Base-by-base conservation (phyloP, 306 rosid genomes). In the Bauhinia variegata region DNA sequence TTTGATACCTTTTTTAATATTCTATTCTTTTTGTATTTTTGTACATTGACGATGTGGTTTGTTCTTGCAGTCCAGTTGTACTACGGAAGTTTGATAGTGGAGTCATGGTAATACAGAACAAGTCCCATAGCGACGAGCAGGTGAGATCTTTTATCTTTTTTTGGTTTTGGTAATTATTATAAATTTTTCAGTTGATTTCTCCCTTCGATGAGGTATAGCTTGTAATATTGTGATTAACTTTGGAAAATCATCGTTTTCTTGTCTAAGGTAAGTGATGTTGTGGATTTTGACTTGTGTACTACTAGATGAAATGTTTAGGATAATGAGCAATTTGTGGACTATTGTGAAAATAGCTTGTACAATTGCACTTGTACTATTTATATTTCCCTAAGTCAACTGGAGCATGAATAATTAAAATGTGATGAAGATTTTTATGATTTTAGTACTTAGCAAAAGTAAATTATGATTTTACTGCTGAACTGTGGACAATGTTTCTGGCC, bases 71-170 rank as follows among this genome's bases (percentile, higher is more conserved):
- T 66, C 87, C 87, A 44, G 87, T 90, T 43, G 78, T 89, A 88
- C 84, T 93, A 46, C 89, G 98, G 36, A 89, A 88, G 82, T 93
- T 93, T 80, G 98, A 90, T 82, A 93, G 98, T 37, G 98, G 98
- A 53, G 98, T 89, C 80, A 89, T 87, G 97, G 97, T 93, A 72
- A 86, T 93, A 83, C 96, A 84, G 78, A 93, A 82, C 50, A 93
- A 93, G 85, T 86, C 95, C 62, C 93, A 88, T 34, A 93, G 98
- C 71, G 98, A 93, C 55, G 85, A 86, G 68, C 91, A 88, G 97
- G 98, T 88, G 71, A 65, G 58, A n/a, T 46, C 39, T 49, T 32
- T 62, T 50, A 8, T 18, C 46, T 33, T 61, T 62, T 62, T 55
- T 42, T 7, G 23, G 37, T 34, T 38, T 44, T 32, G 11, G 39